phyloP scores from a whole-genome alignment of 352 stramenopile genomes.

The Peronospora destructor region DNA sequence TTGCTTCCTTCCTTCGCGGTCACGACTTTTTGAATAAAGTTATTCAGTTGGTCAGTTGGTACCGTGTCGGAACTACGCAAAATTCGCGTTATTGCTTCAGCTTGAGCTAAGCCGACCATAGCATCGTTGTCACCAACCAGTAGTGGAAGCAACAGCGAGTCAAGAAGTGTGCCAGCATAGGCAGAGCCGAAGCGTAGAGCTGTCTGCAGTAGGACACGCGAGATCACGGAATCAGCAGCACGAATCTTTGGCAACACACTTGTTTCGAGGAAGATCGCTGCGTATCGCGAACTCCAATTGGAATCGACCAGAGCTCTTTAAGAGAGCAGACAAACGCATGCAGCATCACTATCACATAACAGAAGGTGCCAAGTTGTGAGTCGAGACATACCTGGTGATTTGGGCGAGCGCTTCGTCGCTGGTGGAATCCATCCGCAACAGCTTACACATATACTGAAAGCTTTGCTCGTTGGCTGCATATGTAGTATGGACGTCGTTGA shows the following conservation, averaged over 20 bases:
- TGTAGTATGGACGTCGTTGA: conserved; percentile 51
- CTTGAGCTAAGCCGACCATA: conserved; percentile 40
- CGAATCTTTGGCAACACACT: conserved; percentile 55
- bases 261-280: conserved; percentile 47
- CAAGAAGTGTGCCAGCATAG: conserved; percentile 38
- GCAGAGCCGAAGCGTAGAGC: conserved; percentile 43
- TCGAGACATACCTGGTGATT: conserved; percentile 35
- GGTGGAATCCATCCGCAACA: conserved; percentile 36
- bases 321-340: background rate
- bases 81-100: conserved; percentile 64
- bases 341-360: background rate
- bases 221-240: conserved; percentile 55
- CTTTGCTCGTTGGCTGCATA: conserved; percentile 46
- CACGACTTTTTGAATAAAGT: conserved; percentile 24
- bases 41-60: conserved; percentile 41
- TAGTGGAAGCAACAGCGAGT: conserved; percentile 51
- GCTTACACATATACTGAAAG: conserved; percentile 40
- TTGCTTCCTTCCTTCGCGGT: conserved; percentile 1
- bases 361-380: background rate
- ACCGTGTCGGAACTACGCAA: conserved; percentile 43
- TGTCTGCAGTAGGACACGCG: conserved; percentile 60
- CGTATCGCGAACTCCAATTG: conserved; percentile 69
- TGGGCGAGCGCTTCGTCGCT: conserved; percentile 60
- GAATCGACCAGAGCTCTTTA: conserved; percentile 47
- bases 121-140: conserved; percentile 20